phyloP scores from a whole-genome alignment of 2,329 filamentous ascomycete species.

The Pseudomassariella vexata region DNA sequence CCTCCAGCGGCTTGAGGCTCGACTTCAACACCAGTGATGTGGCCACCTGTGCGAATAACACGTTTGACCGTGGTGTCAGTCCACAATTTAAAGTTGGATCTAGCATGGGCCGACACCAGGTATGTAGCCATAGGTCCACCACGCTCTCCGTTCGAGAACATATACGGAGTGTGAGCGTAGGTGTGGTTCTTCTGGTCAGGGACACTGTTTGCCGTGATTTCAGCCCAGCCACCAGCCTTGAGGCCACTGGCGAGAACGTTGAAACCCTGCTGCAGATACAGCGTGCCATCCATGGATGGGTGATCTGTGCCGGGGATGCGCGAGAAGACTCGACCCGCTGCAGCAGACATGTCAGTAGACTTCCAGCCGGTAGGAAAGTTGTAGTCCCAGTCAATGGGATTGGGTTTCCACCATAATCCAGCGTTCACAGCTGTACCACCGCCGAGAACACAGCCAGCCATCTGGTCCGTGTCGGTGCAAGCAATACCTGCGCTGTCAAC shows the following conservation, averaged over 20 bases:
- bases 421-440: conserved; percentile 64
- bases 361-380: conserved; percentile 70
- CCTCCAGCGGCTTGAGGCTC: conserved; percentile 47
- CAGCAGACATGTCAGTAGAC: conserved; percentile 52
- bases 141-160: conserved; percentile 60
- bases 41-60: conserved; percentile 55
- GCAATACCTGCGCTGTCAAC: conserved; percentile 57
- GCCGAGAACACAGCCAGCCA: conserved; percentile 69
- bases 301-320: conserved; percentile 63
- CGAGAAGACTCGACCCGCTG: conserved; percentile 55
- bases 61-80: conserved; percentile 62
- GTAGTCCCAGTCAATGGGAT: conserved; percentile 60
- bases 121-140: conserved; percentile 67
- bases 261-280: conserved; percentile 61
- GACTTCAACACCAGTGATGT: conserved; percentile 63
- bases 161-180: conserved; percentile 58
- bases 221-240: conserved; percentile 53
- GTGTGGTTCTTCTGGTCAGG: conserved; percentile 59
- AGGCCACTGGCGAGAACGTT: conserved; percentile 56
- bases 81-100: conserved; percentile 63
- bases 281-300: conserved; percentile 59
- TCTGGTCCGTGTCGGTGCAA: conserved; percentile 64
- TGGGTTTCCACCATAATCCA: conserved; percentile 56
- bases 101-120: conserved; percentile 52
- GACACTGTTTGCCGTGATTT: conserved; percentile 52